Evolutionary conservation across 306 rosid species (phyloP), one percentile per base, ranked within the genome.

Genomic region (Glycine soja): DNA sequence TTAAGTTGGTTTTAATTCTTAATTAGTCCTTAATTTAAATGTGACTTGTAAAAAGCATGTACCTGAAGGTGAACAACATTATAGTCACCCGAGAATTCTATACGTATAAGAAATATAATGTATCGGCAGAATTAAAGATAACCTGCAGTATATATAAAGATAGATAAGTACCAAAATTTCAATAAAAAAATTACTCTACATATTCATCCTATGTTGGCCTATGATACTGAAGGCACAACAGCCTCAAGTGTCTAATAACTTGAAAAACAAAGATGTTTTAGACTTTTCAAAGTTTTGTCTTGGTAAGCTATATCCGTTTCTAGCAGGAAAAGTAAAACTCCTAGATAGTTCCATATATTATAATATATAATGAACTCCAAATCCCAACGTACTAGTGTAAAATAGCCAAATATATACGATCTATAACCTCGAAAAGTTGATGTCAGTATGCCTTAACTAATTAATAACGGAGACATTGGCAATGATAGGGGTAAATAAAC

Each of bases 401-500:
- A 81, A 58, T 53, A 74, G 70, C 38, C 75, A 30, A 80, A 80
- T 64, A 12, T 38, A 61, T 82, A 38, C 32, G 53, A 77, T 77
- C 15, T 54, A 56, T 74, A 40, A 47, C 77, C 80, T 80, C 83
- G 74, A 83, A 79, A 86, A 65, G 51, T 76, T 72, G 68, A 66
- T 76, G 81, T 83, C 75, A 69, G 78, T 57, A 57, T 76, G 75
- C 80, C 73, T 76, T 75, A 45, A 73, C 63, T 24, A 34, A 43
- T 40, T 13, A 43, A 45, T 54, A 19, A 56, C n/a, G 73, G 68
- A 68, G 71, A 80, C 85, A 79, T 54, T 66, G 74, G 74, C 80
- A 86, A 86, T 83, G 85, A 86, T 79, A 82, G 74, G 82, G 75
- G 59, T 78, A 59, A 77, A 59, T 70, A 85, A 72, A 81, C 36